Percentiles rank a stretch among this genome's conserved stretches.
These are phyloP conservation scores for Voacanga thouarsii DNA, from an alignment of 257 asterid genomes.

Conservation along the genomic window DNA sequence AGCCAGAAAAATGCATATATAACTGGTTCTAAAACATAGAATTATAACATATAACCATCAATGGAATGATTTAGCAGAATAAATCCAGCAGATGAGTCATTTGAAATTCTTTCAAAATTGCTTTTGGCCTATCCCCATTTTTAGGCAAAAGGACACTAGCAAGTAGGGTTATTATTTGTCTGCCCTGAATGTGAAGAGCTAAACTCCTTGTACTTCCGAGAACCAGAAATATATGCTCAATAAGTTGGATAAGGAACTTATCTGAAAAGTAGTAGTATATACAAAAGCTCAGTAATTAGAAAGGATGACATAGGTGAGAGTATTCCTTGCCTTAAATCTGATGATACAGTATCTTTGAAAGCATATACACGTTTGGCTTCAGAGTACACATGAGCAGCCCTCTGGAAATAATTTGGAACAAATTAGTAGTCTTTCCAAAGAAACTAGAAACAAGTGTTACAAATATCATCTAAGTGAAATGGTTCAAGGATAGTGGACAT, in stretches of 20 bases:
- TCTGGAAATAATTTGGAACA: slow-evolving; percentile 36
- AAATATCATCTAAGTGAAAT: neutral
- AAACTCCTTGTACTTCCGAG: neutral
- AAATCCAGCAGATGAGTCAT: neutral
- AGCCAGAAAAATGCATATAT: neutral
- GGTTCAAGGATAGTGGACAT: neutral
- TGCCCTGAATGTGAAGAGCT: neutral
- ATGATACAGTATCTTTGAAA: slow-evolving; percentile 74
- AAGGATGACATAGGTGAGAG: neutral
- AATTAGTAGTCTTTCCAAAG: slow-evolving; percentile 1
- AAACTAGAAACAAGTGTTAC: neutral
- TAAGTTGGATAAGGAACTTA: neutral
- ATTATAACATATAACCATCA: neutral
- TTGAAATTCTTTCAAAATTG: neutral
- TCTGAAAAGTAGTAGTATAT: neutral
- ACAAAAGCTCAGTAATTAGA: neutral
- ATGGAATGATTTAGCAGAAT: neutral
- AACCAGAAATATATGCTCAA: neutral
- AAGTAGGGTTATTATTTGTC: neutral
- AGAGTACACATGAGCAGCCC: slow-evolving; percentile 91
- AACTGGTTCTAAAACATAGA: neutral
- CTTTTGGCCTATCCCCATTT: too few species aligned
- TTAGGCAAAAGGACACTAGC: too few species aligned
- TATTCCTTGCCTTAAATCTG: slow-evolving; percentile 49
- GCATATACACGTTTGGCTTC: slow-evolving; percentile 91